Evolutionary conservation across 805 yeast genomes (phyloP), one percentile per base, ranked within the genome.

Genomic region (Metschnikowia drakensbergensis): DNA sequence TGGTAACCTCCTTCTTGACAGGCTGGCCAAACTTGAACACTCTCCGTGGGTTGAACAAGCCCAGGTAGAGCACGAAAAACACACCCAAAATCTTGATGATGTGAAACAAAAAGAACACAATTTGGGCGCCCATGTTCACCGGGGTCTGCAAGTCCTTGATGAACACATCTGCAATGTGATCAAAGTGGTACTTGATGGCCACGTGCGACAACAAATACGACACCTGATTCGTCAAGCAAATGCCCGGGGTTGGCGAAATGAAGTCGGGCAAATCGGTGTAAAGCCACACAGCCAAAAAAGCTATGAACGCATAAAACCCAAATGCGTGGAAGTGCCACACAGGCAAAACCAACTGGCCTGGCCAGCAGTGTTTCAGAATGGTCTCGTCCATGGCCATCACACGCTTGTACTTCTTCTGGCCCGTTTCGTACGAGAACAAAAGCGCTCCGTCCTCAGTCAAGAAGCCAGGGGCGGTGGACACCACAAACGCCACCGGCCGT

Each of bases 191-290:
- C 42, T 53, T 49, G 28, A 37, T 38, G 30, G 69, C 69, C 13
- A 63, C 34, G 17, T 38, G 45, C 27, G 62, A 53, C 31, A 60
- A 52, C 22, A 57, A 27, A 32, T 54, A 57, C 25, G 68, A 68
- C 27, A 82, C 48, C 56, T 81, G 80, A 58, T 82, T 84, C 8
- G 95, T 85, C 48, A 89, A 68, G 55, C 91, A 86, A 49, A 83
- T 77, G 25, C 97, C 97, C 0, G 98, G 98, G 3, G 98, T 92
- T 42, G 97, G 97, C 32, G 91, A 80, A 46, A 89, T 72, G 58
- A 74, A 78, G 61, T 89, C 96, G 1, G 99, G 99, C 64, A 94
- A 76, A 69, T 94, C 98, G 1, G 96, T 83, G 66, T 91, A 94
- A 50, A 94, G 77, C 98, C 99, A 94, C 13, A 69, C 67, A 7